Evolutionary conservation across 2,329 filamentous ascomycete species (phyloP).

Genomic region (Capronia americana): DNA sequence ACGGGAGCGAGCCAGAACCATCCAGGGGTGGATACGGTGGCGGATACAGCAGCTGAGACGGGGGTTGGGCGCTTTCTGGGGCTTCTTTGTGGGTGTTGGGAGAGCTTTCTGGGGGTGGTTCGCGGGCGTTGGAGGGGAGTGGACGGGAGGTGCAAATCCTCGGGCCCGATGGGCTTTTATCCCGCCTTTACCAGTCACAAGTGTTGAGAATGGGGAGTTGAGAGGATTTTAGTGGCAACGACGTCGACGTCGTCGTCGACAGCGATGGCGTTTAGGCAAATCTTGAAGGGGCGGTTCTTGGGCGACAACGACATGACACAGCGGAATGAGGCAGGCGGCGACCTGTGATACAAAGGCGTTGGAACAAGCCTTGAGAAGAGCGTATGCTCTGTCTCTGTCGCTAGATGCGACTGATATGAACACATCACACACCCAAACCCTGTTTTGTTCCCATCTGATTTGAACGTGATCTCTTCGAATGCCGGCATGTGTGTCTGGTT

Average conservation of each 20-base stretch:
- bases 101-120: not conserved
- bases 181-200: not conserved
- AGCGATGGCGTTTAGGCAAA: not conserved
- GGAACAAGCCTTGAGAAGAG: not conserved
- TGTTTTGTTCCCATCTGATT: not conserved
- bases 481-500: too few species aligned
- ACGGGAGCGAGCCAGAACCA: not conserved
- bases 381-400: not conserved
- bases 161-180: not conserved
- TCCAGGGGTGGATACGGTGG: not conserved
- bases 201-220: not conserved
- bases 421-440: not conserved
- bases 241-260: not conserved
- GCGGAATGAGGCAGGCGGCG: not conserved
- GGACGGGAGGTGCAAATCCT: not conserved
- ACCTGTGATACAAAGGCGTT: not conserved
- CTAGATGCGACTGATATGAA: not conserved
- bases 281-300: not conserved
- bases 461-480: too few species aligned
- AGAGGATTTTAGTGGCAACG: not conserved
- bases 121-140: not conserved
- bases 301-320: not conserved
- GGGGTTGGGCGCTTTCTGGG: not conserved
- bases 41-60: not conserved
- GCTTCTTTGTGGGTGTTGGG: not conserved